These are phyloP conservation scores for Neostapfia colusana DNA, from an alignment of 176 grass and related monocot genomes.

Conservation along the genomic window DNA sequence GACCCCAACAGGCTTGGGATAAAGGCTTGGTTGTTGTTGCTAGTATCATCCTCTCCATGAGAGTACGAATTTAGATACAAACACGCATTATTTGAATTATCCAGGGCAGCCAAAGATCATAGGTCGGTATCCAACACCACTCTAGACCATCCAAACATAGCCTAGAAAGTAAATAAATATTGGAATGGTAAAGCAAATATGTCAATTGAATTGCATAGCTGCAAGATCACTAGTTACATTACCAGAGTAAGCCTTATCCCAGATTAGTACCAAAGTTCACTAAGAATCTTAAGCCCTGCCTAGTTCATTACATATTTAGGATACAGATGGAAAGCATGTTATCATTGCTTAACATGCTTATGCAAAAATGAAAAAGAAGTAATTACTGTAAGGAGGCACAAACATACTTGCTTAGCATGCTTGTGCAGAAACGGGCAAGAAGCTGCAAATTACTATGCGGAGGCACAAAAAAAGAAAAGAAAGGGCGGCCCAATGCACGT, in stretches of 20 bases:
- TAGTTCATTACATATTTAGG: constrained; percentile 8
- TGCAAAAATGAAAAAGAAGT: background rate
- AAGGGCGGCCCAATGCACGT: no score
- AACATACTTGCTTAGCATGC: background rate
- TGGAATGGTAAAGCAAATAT: background rate
- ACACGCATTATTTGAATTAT: background rate
- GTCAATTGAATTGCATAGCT: background rate
- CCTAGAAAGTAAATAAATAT: background rate
- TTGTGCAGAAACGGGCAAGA: background rate
- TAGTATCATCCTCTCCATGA: no score
- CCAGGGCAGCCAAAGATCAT: background rate
- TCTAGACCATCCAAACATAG: background rate
- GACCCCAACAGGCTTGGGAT: no score
- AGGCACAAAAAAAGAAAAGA: no score
- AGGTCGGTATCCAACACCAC: background rate
- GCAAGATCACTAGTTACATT: background rate
- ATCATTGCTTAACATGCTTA: constrained; percentile 6
- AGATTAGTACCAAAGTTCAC: background rate
- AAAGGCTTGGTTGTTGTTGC: no score
- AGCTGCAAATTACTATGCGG: background rate
- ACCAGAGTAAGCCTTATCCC: background rate
- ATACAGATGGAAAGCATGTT: constrained; percentile 17
- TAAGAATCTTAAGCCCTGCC: background rate
- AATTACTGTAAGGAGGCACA: background rate
- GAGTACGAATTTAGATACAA: no score